phyloP scores from a whole-genome alignment of 805 yeast species.

The Candida incommunis region DNA sequence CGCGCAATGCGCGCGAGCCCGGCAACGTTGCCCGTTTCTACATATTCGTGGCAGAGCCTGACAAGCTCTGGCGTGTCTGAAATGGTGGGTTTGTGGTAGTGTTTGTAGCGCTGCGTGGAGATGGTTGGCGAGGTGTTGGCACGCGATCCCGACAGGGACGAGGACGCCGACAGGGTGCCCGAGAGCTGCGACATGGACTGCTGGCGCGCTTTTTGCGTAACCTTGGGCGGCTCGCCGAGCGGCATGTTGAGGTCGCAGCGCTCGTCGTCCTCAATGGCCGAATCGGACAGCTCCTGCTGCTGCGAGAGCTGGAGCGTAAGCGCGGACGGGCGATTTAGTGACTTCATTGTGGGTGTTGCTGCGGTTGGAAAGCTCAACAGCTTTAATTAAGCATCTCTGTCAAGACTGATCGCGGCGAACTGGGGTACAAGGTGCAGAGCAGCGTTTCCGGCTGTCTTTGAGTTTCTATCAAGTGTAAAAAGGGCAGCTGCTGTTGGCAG shows the following conservation, averaged over 20 bases:
- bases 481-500: no score
- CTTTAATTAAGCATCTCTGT: neutral
- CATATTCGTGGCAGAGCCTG: conserved; percentile 38
- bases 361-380: no score
- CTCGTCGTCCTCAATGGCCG: neutral
- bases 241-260: no score
- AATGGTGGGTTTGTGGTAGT: conserved; percentile 28
- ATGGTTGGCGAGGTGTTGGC: conserved; percentile 3
- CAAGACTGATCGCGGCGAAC: no score
- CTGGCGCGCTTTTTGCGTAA: neutral
- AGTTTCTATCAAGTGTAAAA: no score
- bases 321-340: neutral
- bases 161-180: conserved; percentile 13
- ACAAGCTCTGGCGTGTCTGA: conserved; percentile 35
- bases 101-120: conserved; percentile 16
- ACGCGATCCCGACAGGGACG: conserved; percentile 10
- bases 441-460: no score
- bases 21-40: conserved; percentile 48
- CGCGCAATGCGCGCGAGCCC: conserved; percentile 71
- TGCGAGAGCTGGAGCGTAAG: neutral
- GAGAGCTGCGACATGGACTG: conserved; percentile 8
- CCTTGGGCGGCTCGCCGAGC: neutral
- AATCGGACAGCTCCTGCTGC: neutral
- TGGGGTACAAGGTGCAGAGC: no score
- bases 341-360: neutral